Evolutionary conservation across 2,329 filamentous ascomycete genomes (phyloP), one percentile per base, ranked within the genome.

Genomic region (Ceratocystis alfenasii): DNA sequence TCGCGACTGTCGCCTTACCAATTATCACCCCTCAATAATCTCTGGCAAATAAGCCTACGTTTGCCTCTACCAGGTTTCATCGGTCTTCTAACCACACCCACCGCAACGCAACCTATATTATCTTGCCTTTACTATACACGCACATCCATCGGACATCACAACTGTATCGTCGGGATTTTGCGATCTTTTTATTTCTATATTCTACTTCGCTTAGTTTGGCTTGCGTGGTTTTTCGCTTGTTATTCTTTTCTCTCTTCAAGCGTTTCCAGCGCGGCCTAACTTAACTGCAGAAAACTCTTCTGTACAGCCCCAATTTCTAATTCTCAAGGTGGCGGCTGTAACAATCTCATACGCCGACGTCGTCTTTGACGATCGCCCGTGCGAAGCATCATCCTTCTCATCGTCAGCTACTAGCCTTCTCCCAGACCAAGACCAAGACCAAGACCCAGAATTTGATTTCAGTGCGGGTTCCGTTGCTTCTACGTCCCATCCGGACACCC

Each of bases 341-440:
- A 60, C 66, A 50, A 46, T 65, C 41, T 55, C 63, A 44, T 59
- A 62, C 63, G 41, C 66, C 48, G 64, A 65, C 66, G 63, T 67
- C 63, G 46, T 67, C 59, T 67, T 67, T 64, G 66, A 65, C 66
- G 66, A 67, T 36, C 63, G 66, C 66, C 63, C 63, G 59, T 64
- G 63, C 59, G 63, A 67, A 67, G 25, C 36, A 12, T 45, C 63
- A 33, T 48, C 53, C n/a, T 61, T 65, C 22, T 63, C 62, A 33
- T 50, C 44, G n/a, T 53, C 62, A 25, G 15, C 28, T 20, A 44
- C 50, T 45, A 33, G 22, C 44, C 53, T 10, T 22, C 53, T 30
- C 41, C 36, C 8, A 61, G 33, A 59, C 4, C 36, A 10, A 61
- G 33, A 59, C 4, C 53, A 65, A 30, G 7, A 44, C n/a, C 50